phyloP scores from a whole-genome alignment of 441 rosid species.

The Codiaeum variegatum region DNA sequence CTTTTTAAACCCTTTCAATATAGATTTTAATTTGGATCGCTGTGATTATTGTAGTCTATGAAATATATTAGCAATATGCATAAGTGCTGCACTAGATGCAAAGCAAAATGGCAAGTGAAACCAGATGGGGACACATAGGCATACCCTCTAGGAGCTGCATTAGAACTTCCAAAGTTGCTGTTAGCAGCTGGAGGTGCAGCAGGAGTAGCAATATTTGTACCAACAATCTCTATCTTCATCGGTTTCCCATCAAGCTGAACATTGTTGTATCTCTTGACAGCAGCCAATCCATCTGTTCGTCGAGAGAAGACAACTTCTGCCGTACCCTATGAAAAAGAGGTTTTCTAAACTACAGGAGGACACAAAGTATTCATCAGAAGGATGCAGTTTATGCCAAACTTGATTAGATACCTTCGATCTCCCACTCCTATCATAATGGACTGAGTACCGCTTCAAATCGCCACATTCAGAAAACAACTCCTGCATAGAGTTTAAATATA shows the following conservation, averaged over 20 bases:
- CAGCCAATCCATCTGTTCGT: constrained; percentile 69
- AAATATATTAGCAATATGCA: background rate
- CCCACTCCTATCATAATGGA: constrained; percentile 89
- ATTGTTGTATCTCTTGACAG: constrained; percentile 78
- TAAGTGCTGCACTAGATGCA: background rate
- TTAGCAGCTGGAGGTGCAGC: constrained; percentile 39
- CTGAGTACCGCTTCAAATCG: constrained; percentile 67
- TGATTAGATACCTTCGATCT: constrained; percentile 79
- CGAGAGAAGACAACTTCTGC: constrained; percentile 82
- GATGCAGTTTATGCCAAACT: constrained; percentile 40
- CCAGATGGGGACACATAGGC: constrained; percentile 13
- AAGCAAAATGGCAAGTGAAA: background rate
- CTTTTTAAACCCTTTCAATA: no score
- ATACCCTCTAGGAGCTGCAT: constrained; percentile 64
- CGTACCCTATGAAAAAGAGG: constrained; percentile 67
- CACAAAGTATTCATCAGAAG: constrained; percentile 41
- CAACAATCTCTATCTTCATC: constrained; percentile 87
- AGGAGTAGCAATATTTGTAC: constrained; percentile 51
- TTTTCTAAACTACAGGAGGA: constrained; percentile 39
- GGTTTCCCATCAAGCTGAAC: constrained; percentile 94
- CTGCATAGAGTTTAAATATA: constrained; percentile 30
- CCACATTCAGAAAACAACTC: constrained; percentile 90
- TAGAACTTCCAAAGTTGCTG: constrained; percentile 40
- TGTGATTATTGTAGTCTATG: no score
- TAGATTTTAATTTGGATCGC: no score